Conservation (phyloP, 2,329 filamentous ascomycete genomes). For the Epichloe festucae region DNA sequence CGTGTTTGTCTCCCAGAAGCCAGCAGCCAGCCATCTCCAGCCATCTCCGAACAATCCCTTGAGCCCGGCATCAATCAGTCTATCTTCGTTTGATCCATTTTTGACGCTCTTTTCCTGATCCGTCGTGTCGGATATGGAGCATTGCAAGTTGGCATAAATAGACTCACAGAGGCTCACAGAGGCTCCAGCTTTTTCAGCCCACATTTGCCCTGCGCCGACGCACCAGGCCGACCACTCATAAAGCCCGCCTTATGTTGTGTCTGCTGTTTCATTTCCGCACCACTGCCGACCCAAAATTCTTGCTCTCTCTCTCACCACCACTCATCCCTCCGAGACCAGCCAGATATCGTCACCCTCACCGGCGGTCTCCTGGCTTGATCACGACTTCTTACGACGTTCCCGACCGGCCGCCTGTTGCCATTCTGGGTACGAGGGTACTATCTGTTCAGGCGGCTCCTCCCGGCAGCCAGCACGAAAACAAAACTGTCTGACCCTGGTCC, state of each 20-base stretch:
- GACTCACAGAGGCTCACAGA: neutral
- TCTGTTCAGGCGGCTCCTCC: neutral
- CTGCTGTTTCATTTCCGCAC: neutral
- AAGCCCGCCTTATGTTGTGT: neutral
- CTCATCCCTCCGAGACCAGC: neutral
- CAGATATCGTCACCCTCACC: neutral
- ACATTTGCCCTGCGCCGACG: neutral
- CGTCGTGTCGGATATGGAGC: neutral
- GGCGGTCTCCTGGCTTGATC: neutral
- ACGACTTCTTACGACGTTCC: neutral
- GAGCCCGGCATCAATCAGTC: neutral
- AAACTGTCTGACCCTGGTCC: neutral
- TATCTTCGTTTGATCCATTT: neutral
- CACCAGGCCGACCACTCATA: neutral
- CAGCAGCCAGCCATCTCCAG: neutral
- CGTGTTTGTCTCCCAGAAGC: neutral
- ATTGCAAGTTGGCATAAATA: neutral
- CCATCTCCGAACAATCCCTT: neutral
- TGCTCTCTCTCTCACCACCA: slow-evolving; percentile 1
- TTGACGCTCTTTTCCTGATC: neutral
- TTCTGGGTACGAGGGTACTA: neutral
- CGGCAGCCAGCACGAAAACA: neutral
- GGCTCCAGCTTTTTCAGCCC: neutral
- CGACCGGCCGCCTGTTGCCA: neutral
- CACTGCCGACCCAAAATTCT: slow-evolving; percentile 3